Conservation (phyloP, 331 rosid species). For the Saraca asoca region DNA sequence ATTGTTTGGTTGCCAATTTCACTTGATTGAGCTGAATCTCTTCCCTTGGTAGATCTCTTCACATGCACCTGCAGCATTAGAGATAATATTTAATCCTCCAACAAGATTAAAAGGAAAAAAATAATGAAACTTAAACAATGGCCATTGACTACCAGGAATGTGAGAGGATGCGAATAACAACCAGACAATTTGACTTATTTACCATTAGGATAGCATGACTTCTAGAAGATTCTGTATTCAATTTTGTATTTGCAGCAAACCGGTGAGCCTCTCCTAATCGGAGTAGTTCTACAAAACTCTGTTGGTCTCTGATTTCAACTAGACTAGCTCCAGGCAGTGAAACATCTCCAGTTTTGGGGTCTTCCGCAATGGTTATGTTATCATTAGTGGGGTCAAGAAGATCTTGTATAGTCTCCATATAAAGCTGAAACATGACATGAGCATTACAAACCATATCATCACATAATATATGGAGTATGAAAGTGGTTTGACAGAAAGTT, state of each 20-base stretch:
- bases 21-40: slow-evolving; percentile 63
- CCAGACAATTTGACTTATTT: slow-evolving; percentile 34
- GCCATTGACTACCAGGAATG: slow-evolving; percentile 34
- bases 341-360: slow-evolving; percentile 97
- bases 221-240: slow-evolving; percentile 97
- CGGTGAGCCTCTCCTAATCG: slow-evolving; percentile 96
- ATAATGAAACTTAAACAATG: background rate
- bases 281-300: slow-evolving; percentile 79
- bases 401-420: slow-evolving; percentile 97
- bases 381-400: slow-evolving; percentile 93
- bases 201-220: slow-evolving; percentile 99
- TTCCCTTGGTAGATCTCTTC: slow-evolving; percentile 77
- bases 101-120: slow-evolving; percentile 20
- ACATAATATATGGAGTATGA: slow-evolving; percentile 19
- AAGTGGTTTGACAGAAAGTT: slow-evolving; percentile 27
- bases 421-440: slow-evolving; percentile 63
- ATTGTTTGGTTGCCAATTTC: slow-evolving; percentile 65
- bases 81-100: slow-evolving; percentile 30
- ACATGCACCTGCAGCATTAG: slow-evolving; percentile 68
- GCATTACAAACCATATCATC: slow-evolving; percentile 33
- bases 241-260: slow-evolving; percentile 92
- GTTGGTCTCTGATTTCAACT: slow-evolving; percentile 84
- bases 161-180: slow-evolving; percentile 31
- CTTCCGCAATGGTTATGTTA: slow-evolving; percentile 84
- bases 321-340: slow-evolving; percentile 92